These are phyloP conservation scores for Aphanomyces astaci DNA, from an alignment of 352 stramenopile species.

Conservation along the genomic window DNA sequence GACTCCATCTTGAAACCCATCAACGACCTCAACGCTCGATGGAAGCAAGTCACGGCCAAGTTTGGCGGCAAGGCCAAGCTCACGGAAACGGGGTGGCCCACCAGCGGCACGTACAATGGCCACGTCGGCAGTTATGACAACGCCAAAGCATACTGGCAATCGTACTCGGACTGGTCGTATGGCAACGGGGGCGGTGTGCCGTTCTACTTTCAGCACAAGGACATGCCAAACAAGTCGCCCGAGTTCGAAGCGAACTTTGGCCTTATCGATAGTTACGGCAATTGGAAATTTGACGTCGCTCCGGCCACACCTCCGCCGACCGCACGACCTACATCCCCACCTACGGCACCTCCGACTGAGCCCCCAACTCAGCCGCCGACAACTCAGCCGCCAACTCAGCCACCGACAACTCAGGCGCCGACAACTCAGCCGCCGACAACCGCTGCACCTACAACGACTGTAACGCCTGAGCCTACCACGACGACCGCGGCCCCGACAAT, in stretches of 20 bases:
- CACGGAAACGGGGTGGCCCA: slow-evolving; percentile 32
- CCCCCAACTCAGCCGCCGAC: neutral
- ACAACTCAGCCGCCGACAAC: neutral
- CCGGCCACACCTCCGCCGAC: neutral
- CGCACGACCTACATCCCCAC: neutral
- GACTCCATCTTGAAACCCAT: slow-evolving; percentile 29
- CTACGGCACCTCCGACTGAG: neutral
- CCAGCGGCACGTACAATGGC: slow-evolving; percentile 26
- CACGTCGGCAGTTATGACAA: slow-evolving; percentile 21
- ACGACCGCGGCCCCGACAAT: slow-evolving; percentile 5
- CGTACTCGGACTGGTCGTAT: slow-evolving; percentile 13
- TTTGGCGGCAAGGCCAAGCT: slow-evolving; percentile 29
- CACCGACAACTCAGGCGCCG: neutral
- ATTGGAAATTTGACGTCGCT: slow-evolving; percentile 21
- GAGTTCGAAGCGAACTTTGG: slow-evolving; percentile 62
- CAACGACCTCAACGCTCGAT: slow-evolving; percentile 24
- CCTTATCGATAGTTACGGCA: slow-evolving; percentile 25
- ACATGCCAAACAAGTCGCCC: slow-evolving; percentile 19
- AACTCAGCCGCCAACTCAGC: neutral
- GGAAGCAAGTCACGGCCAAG: slow-evolving; percentile 20
- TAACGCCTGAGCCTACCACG: neutral
- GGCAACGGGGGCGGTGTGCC: slow-evolving; percentile 16
- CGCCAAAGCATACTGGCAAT: slow-evolving; percentile 18
- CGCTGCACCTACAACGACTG: neutral
- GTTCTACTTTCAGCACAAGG: slow-evolving; percentile 24